phyloP scores from a whole-genome alignment of 257 asterid species.

The Solanum pennellii region DNA sequence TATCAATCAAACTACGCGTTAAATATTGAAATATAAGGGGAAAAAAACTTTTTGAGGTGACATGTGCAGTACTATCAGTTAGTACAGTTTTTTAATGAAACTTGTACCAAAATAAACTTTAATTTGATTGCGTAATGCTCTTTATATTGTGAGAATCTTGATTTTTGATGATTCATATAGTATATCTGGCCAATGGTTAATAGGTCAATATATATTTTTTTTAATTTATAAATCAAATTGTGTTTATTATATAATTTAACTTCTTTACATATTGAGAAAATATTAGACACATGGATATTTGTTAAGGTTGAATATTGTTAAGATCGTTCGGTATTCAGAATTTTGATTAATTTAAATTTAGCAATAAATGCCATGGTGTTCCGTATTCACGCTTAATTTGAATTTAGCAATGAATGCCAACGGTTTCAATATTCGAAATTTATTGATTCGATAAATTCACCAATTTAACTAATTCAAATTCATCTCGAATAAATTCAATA shows the following conservation, averaged over 20 bases:
- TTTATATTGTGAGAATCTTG: background rate
- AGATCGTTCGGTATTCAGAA: no score
- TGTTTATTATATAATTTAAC: background rate
- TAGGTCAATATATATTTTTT: background rate
- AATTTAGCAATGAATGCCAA: no score
- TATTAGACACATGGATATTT: background rate
- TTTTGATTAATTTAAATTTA: background rate
- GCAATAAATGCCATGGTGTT: background rate
- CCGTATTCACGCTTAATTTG: no score
- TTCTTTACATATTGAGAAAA: background rate
- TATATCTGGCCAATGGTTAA: background rate
- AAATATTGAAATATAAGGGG: background rate
- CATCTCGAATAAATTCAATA: fast-evolving
- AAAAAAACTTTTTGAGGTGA: background rate
- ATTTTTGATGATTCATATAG: background rate
- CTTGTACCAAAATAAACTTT: background rate
- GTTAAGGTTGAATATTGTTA: no score
- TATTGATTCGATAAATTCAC: background rate
- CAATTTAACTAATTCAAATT: no score
- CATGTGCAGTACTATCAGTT: background rate
- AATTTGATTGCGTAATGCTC: background rate
- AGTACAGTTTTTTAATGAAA: background rate
- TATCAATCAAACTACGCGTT: background rate
- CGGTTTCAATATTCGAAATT: background rate
- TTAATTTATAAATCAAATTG: background rate